Conservation (phyloP, 192 early-diverging fungal species). For the Entomortierella parvispora region DNA sequence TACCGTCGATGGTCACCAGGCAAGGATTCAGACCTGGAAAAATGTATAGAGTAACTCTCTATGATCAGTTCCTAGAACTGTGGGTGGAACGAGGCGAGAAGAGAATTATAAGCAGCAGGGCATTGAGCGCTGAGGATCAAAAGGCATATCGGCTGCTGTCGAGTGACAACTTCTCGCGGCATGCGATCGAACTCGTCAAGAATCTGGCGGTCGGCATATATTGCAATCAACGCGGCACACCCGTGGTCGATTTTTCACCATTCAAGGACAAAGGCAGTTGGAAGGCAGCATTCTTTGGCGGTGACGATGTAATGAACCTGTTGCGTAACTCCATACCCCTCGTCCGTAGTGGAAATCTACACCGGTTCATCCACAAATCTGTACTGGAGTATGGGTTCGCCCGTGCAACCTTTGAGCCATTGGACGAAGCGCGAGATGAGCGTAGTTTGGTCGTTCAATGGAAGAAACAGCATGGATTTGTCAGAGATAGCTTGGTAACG, state of each 20-base stretch:
- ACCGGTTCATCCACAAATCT: conserved; percentile 1
- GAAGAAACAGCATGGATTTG: too few species aligned
- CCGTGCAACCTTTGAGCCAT: too few species aligned
- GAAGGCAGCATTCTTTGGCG: not conserved
- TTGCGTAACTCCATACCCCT: not conserved
- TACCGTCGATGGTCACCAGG: not conserved
- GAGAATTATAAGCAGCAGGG: not conserved
- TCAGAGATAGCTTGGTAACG: too few species aligned
- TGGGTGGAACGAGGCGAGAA: not conserved
- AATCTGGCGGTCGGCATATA: not conserved
- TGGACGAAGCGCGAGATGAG: too few species aligned
- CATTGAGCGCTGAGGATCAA: not conserved
- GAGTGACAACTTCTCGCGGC: not conserved
- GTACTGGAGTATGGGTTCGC: not conserved
- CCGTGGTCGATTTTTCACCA: not conserved
- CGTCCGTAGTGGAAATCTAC: not conserved
- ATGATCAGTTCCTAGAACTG: not conserved
- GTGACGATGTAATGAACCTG: not conserved
- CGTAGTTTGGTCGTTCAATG: too few species aligned
- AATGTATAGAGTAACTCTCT: not conserved
- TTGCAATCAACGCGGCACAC: not conserved
- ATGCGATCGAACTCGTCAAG: not conserved
- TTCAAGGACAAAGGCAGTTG: not conserved
- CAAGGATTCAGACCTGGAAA: conserved; percentile 10
- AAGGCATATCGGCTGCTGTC: not conserved